Percentiles rank a stretch among this genome's conserved stretches.
Evolutionary conservation across 202 grass and related monocot species (phyloP).

Genomic region (Saccharum hybrid): DNA sequence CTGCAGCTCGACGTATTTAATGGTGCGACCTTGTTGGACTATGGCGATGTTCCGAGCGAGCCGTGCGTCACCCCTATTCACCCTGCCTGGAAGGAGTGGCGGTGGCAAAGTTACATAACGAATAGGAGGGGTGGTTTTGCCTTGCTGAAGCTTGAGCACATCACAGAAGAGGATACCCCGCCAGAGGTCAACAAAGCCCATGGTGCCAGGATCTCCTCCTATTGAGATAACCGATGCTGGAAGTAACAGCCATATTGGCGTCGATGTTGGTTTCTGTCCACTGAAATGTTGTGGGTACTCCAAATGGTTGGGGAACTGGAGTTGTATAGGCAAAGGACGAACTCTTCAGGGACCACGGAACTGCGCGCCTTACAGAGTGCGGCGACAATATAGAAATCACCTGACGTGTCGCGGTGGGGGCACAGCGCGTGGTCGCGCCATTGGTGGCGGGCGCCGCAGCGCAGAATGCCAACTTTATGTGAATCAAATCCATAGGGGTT

Average conservation of each 20-base stretch:
- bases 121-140: not conserved
- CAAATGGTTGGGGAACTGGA: not conserved
- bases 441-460: not conserved
- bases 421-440: not conserved
- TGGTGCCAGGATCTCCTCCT: constrained; percentile 22
- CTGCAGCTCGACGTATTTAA: not conserved
- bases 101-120: constrained; percentile 8
- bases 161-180: no score
- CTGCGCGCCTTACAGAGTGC: not conserved
- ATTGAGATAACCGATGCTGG: not conserved
- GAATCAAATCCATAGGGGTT: not conserved
- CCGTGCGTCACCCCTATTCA: not conserved
- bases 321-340: not conserved
- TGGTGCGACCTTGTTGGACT: not conserved
- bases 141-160: constrained; percentile 22
- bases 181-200: constrained; percentile 21
- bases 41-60: not conserved
- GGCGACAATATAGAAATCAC: constrained; percentile 7
- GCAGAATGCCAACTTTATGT: constrained; percentile 8
- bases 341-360: no score
- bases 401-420: not conserved
- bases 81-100: not conserved
- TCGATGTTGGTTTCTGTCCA: not conserved
- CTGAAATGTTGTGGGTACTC: not conserved
- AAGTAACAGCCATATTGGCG: not conserved